Percentiles rank a stretch among this genome's conserved stretches.
Evolutionary conservation across 306 rosid genomes (phyloP).

Genomic region (Comarum palustre): DNA sequence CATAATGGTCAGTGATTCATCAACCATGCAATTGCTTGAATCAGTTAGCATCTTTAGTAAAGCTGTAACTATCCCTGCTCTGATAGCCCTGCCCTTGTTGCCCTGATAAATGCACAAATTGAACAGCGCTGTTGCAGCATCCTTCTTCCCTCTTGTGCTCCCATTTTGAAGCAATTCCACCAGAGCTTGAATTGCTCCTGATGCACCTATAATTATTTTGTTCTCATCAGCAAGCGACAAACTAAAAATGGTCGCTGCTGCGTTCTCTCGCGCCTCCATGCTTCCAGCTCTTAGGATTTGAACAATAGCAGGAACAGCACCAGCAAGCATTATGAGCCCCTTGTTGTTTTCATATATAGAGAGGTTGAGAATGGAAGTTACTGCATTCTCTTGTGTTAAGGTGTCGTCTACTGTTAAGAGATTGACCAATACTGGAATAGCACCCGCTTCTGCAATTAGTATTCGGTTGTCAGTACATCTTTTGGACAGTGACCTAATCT

Average conservation of each 20-base stretch:
- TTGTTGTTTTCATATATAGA: conserved; percentile 89
- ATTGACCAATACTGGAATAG: conserved; percentile 73
- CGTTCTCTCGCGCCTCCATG: conserved; percentile 92
- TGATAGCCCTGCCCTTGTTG: conserved; percentile 86
- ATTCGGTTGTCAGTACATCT: conserved; percentile 93
- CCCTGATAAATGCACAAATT: conserved; percentile 94
- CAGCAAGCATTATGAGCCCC: conserved; percentile 94
- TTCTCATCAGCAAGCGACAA: conserved; percentile 94
- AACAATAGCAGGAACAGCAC: conserved; percentile 88
- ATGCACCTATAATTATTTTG: conserved; percentile 89
- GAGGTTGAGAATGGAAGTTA: conserved; percentile 87
- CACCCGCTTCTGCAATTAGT: conserved; percentile 92
- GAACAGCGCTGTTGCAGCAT: conserved; percentile 90
- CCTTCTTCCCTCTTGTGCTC: conserved; percentile 87
- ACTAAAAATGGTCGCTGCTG: conserved; percentile 94
- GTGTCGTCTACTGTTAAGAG: conserved; percentile 75
- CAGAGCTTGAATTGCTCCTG: conserved; percentile 85
- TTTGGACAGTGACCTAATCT: conserved; percentile 83
- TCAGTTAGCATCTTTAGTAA: conserved; percentile 81
- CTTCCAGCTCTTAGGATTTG: conserved; percentile 87
- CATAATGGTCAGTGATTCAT: conserved; percentile 86
- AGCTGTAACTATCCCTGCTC: conserved; percentile 73
- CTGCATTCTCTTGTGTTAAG: conserved; percentile 82
- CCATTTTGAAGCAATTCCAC: conserved; percentile 85
- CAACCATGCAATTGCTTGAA: conserved; percentile 73